These are phyloP conservation scores for Camelina sativa DNA, from an alignment of 345 rosid genomes.

Conservation along the genomic window DNA sequence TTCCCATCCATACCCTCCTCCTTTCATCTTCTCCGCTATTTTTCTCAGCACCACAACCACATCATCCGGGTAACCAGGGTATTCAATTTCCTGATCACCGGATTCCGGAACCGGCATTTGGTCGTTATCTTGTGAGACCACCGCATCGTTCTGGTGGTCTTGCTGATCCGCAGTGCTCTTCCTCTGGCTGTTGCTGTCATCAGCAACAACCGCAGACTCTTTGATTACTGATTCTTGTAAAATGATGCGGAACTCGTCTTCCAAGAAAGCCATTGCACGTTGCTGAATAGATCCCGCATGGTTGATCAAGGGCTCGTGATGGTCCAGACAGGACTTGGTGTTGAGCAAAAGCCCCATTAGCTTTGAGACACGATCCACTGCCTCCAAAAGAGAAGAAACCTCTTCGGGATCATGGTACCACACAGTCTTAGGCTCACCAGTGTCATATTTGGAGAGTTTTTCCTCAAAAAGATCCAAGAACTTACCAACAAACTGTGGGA, in stretches of 20 bases:
- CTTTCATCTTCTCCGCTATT: slow-evolving; percentile 66
- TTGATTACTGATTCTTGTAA: slow-evolving; percentile 48
- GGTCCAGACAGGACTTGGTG: slow-evolving; percentile 49
- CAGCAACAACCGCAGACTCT: slow-evolving; percentile 19
- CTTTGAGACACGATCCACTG: slow-evolving; percentile 59
- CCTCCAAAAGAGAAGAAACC: slow-evolving; percentile 50
- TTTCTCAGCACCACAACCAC: slow-evolving; percentile 50
- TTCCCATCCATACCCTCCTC: slow-evolving; percentile 69
- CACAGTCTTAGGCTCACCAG: slow-evolving; percentile 48
- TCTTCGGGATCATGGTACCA: slow-evolving; percentile 52
- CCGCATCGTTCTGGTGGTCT: slow-evolving; percentile 41
- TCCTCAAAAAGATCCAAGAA: slow-evolving; percentile 70
- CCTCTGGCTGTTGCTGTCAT: slow-evolving; percentile 42
- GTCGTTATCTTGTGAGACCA: slow-evolving; percentile 33
- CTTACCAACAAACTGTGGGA: slow-evolving; percentile 58
- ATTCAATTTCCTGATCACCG: slow-evolving; percentile 39
- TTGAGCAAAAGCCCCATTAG: slow-evolving; percentile 45
- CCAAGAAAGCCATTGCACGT: slow-evolving; percentile 75
- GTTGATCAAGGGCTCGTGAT: slow-evolving; percentile 50
- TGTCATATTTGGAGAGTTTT: slow-evolving; percentile 49
- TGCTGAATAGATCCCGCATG: slow-evolving; percentile 66
- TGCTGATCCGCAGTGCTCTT: slow-evolving; percentile 42
- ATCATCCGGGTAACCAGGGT: slow-evolving; percentile 54
- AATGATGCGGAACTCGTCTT: slow-evolving; percentile 67
- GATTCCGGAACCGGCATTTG: slow-evolving; percentile 28